Evolutionary conservation across 148 eudicot genomes (phyloP), one percentile per base, ranked within the genome.

Genomic region (Pharnaceum exiguum): DNA sequence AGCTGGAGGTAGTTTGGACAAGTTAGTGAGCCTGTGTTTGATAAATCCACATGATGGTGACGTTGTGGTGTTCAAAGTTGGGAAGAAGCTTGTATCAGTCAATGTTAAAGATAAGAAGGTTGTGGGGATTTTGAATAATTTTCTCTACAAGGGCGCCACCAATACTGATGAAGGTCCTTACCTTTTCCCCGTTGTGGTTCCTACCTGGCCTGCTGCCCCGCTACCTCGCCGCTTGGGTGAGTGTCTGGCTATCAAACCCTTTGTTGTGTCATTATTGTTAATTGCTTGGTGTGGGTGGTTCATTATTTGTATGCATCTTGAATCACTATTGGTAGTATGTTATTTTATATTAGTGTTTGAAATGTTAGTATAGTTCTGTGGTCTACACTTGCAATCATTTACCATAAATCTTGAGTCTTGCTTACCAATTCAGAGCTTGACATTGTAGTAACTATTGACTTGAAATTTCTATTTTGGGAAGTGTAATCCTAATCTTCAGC

Each of bases 201-300:
- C 38, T 16, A 30, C 11, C 18, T 51, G 55, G 55, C 55, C 55
- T 13, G 18, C 55, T 51, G n/a, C n/a, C n/a, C 31, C 55, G 7
- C 21, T 51, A 22, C 38, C 55, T 29, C 37, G 36, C 1, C 12
- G 7, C 23, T 16, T 51, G 1, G 11, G 55, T 51, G 26, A 47
- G 51, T 47, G 11, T 16, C 51, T 47, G n/a, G n/a, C n/a, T n/a
- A n/a, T n/a, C n/a, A 10, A 12, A 47, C 7, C 30, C 17, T 18
- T 47, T 5, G 15, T 3, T 51, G 12, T 51, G 35, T 51, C n/a
- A 30, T 30, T 30, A n/a, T 24, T 29, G 55, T 15, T 30, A n/a
- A n/a, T n/a, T n/a, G n/a, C n/a, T n/a, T n/a, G n/a, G n/a, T n/a
- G n/a, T n/a, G n/a, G n/a, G n/a, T n/a, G n/a, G n/a, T n/a, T n/a